These are phyloP conservation scores for Phylloporus sp. DNA, from an alignment of 768 basidiomycete species.

Conservation along the genomic window DNA sequence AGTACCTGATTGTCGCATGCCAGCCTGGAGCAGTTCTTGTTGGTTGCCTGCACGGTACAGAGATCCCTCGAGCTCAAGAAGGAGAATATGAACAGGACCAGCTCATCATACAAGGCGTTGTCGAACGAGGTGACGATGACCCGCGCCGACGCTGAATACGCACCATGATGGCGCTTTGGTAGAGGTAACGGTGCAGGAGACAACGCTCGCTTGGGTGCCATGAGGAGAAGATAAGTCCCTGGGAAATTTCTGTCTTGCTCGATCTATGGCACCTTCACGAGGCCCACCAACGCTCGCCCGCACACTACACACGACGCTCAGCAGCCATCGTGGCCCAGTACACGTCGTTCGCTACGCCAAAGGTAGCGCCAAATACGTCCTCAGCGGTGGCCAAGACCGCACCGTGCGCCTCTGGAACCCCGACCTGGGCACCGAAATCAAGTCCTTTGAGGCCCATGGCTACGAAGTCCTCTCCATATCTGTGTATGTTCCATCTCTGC, in stretches of 20 bases:
- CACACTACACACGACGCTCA: constrained; percentile 58
- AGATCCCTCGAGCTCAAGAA: constrained; percentile 65
- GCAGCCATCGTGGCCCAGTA: constrained; percentile 76
- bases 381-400: constrained; percentile 93
- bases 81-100: constrained; percentile 70
- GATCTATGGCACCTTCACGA: constrained; percentile 49
- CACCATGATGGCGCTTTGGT: constrained; percentile 51
- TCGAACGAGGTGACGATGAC: constrained; percentile 42
- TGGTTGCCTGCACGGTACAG: constrained; percentile 59
- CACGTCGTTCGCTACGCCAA: constrained; percentile 91
- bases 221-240: background rate
- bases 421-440: constrained; percentile 80
- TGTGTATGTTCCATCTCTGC: constrained; percentile 55
- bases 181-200: constrained; percentile 50
- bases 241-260: constrained; percentile 2
- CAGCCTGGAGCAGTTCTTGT: constrained; percentile 63
- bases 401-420: constrained; percentile 92
- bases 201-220: constrained; percentile 42
- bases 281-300: constrained; percentile 54
- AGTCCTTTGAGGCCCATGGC: constrained; percentile 85
- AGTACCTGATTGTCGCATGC: constrained; percentile 62
- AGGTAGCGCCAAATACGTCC: constrained; percentile 80
- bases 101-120: constrained; percentile 66
- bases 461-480: constrained; percentile 92
- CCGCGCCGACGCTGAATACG: constrained; percentile 7